phyloP scores from a whole-genome alignment of 2,329 filamentous ascomycete species.

The Alternaria viburni region DNA sequence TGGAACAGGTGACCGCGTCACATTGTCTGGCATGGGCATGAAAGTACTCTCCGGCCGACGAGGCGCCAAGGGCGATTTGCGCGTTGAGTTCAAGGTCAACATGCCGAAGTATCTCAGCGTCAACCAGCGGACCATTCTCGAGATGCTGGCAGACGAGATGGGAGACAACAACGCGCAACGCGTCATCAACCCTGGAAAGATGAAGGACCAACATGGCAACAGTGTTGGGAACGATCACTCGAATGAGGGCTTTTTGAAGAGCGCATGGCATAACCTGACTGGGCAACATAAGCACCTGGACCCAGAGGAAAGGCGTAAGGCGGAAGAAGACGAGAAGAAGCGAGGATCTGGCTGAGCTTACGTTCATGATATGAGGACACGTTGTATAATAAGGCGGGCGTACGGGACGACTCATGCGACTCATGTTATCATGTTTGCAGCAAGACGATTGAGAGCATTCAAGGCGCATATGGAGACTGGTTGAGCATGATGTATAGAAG shows the following conservation, averaged over 20 bases:
- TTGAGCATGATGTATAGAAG: slow-evolving; percentile 27
- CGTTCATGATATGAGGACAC: background rate
- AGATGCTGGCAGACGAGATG: slow-evolving; percentile 97
- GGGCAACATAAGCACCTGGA: slow-evolving; percentile 63
- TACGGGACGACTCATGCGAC: slow-evolving; percentile 13
- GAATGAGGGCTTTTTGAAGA: slow-evolving; percentile 90
- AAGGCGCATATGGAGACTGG: slow-evolving; percentile 24
- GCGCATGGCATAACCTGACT: slow-evolving; percentile 91
- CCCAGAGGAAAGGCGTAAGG: slow-evolving; percentile 42
- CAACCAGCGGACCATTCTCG: slow-evolving; percentile 90
- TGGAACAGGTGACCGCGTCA: slow-evolving; percentile 89
- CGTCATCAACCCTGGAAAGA: slow-evolving; percentile 79
- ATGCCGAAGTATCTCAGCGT: slow-evolving; percentile 94
- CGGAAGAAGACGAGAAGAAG: slow-evolving; percentile 36
- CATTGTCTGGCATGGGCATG: slow-evolving; percentile 91
- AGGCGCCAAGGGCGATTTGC: slow-evolving; percentile 77
- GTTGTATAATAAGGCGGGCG: slow-evolving; percentile 18
- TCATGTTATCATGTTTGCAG: slow-evolving; percentile 10
- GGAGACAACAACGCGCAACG: slow-evolving; percentile 89
- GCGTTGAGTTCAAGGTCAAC: slow-evolving; percentile 90
- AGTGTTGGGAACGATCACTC: slow-evolving; percentile 59
- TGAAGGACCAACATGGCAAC: slow-evolving; percentile 38
- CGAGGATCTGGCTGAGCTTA: slow-evolving; percentile 46
- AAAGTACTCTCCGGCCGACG: slow-evolving; percentile 70
- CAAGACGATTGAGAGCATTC: slow-evolving; percentile 38